Evolutionary conservation across 495 filamentous ascomycete genomes (phyloP).

Genomic region (Thozetella sp.): DNA sequence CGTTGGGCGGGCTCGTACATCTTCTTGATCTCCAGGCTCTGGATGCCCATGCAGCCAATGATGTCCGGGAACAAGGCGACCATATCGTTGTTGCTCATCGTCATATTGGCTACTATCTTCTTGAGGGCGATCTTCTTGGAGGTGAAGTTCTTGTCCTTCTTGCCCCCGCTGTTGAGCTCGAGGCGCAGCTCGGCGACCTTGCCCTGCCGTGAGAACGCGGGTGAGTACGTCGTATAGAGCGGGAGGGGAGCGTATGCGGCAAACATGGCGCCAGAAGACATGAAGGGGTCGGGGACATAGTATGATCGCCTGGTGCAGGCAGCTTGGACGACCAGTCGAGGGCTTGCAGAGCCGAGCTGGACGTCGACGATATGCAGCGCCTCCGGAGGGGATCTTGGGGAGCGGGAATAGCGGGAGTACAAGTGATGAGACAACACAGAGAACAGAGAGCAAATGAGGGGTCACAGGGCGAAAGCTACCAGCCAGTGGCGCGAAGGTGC

Average conservation of each 20-base stretch:
- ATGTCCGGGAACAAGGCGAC: slow-evolving; percentile 95
- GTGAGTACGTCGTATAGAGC: slow-evolving; percentile 31
- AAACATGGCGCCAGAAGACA: slow-evolving; percentile 42
- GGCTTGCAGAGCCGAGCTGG: too few species aligned
- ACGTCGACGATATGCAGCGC: too few species aligned
- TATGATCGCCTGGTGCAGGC: too few species aligned
- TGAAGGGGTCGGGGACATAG: slow-evolving; percentile 5
- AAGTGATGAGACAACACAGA: too few species aligned
- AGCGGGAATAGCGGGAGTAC: too few species aligned
- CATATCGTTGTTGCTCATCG: slow-evolving; percentile 99
- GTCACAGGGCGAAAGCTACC: too few species aligned
- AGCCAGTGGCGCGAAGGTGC: too few species aligned
- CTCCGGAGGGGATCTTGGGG: too few species aligned
- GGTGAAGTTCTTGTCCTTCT: slow-evolving; percentile 97
- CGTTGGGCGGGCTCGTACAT: slow-evolving; percentile 63
- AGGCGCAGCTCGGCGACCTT: slow-evolving; percentile 97
- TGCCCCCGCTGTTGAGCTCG: slow-evolving; percentile 90
- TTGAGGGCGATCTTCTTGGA: slow-evolving; percentile 98
- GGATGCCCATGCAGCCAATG: slow-evolving; percentile 90
- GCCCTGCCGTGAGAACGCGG: slow-evolving; percentile 67
- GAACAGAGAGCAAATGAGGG: too few species aligned
- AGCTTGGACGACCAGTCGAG: not conserved
- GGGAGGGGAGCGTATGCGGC: slow-evolving; percentile 43
- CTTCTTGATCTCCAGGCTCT: slow-evolving; percentile 98
- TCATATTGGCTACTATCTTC: slow-evolving; percentile 99